Evolutionary conservation across 2,329 filamentous ascomycete species (phyloP), one percentile per base, ranked within the genome.

Genomic region (Fusarium robinianum): DNA sequence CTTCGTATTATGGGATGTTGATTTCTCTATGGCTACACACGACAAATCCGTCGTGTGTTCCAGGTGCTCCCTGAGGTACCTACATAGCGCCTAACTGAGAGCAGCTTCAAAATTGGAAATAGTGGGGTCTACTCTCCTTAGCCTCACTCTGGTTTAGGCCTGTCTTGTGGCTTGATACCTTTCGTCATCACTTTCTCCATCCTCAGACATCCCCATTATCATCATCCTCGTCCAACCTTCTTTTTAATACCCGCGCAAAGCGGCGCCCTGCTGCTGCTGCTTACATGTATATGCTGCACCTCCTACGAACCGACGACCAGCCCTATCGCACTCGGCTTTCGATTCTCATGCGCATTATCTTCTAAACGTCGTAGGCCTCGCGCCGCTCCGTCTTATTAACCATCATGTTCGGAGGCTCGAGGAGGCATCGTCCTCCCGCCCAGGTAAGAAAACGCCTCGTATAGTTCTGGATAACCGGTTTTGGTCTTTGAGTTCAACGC

Each of bases 401-500:
- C 57, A 54, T 49, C 55, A 77, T 78, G 77, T 80, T 80, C 65
- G 73, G 68, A 55, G 61, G 71, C 58, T 75, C 75, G 54, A 72
- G 72, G 67, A 76, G 71, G 65, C 73, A 72, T 62, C 70, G 74
- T 53, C 68, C 69, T 65, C 70, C 71, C 44, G 67, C 69, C 60
- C 70, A 70, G 71, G 77, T 79, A 74, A 68, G 75, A 71, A 54
- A 46, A 54, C 55, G 49, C 58, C 46, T 52, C 32, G 32, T 32
- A 41, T 27, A 44, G 34, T 38, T 40, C 26, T 48, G 41, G 44
- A 46, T 44, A 43, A 43, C 51, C 53, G 53, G 41, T 49, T 57
- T 60, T 53, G 51, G 43, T 47, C 46, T 60, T 56, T 56, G 39
- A 51, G 46, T 50, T 60, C 46, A 32, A 50, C 46, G 33, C 51